Evolutionary conservation across 805 yeast species (phyloP), one percentile per base, ranked within the genome.

Genomic region (Blastobotrys americana): DNA sequence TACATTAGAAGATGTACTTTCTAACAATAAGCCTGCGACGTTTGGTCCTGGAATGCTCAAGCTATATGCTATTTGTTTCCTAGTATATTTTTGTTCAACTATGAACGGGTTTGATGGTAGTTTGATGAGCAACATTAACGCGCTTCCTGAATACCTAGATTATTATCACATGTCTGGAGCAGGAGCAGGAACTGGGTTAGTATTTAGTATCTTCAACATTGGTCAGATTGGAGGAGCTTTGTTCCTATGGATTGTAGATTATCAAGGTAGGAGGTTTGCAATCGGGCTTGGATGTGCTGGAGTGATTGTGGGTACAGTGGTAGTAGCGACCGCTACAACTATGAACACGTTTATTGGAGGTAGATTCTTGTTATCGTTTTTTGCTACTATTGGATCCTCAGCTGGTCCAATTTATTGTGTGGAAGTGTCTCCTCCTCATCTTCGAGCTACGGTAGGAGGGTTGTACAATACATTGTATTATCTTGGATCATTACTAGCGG

Each of bases 41-140:
- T 35, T 21, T 28, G 51, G 51, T 5, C 28, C 27, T 21, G 51
- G 51, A 13, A 35, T 40, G 41, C 23, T 45, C n/a, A 21, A 33
- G 23, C 40, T 48, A 17, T 48, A 48, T 23, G 19, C 34, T 20
- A 15, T 38, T 28, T 49, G 52, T 37, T 33, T 33, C 13, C 18
- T 46, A 18, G 44, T 49, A 2, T 49, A 46, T 22, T 35, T 49
- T 19, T 38, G 42, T 16, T 19, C 48, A 2, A 45, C 52, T 35
- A 37, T 41, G 46, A 41, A 43, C 18, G 54, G 54, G 9, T 51
- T 36, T 21, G 54, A 51, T 23, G 53, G 54, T 6, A 43, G 49
- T 31, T 34, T 51, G 36, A 46, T 51, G 50, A 36, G 53, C 27
- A 36, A 42, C 20, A 49, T 51, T 43, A 48, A 51, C 31, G 45